Conservation (phyloP, 2,329 filamentous ascomycete genomes). For the Chrysoporthe austroafricana region DNA sequence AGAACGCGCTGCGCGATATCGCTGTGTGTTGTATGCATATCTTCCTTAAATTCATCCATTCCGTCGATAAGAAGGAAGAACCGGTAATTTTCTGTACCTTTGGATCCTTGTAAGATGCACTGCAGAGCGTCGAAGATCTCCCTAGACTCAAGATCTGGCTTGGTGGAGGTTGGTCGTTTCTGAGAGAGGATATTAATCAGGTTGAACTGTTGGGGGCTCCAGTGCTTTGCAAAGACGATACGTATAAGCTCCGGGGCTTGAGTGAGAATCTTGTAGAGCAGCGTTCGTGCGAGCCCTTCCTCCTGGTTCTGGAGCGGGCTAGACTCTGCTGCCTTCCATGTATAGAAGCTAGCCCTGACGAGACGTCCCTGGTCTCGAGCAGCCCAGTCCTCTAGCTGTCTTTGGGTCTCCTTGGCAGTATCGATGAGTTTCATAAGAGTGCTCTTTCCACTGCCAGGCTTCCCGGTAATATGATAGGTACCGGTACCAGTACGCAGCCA, state of each 20-base stretch:
- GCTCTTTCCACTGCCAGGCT: slow-evolving; percentile 12
- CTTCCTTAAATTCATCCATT: neutral
- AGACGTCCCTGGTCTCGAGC: neutral
- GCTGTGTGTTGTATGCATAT: too few relatives aligned
- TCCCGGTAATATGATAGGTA: slow-evolving; percentile 7
- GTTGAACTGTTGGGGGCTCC: neutral
- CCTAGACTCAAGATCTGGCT: too few relatives aligned
- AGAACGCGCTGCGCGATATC: too few relatives aligned
- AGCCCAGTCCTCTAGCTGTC: neutral
- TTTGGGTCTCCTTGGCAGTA: neutral
- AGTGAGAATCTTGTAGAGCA: slow-evolving; percentile 7
- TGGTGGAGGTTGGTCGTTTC: too few relatives aligned
- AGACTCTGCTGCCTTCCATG: slow-evolving; percentile 4
- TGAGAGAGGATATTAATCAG: neutral
- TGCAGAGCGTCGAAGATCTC: too few relatives aligned
- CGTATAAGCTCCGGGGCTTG: neutral
- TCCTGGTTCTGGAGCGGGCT: neutral
- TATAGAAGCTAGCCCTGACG: neutral
- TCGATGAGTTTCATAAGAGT: slow-evolving; percentile 15
- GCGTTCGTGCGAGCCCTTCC: neutral
- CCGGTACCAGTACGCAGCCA: neutral
- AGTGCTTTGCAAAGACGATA: neutral
- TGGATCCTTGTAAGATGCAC: too few relatives aligned
- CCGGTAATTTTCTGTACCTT: neutral
- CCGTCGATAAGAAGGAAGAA: slow-evolving; percentile 9